Conservation (phyloP, 768 basidiomycete species). For the Austroboletus festivus region DNA sequence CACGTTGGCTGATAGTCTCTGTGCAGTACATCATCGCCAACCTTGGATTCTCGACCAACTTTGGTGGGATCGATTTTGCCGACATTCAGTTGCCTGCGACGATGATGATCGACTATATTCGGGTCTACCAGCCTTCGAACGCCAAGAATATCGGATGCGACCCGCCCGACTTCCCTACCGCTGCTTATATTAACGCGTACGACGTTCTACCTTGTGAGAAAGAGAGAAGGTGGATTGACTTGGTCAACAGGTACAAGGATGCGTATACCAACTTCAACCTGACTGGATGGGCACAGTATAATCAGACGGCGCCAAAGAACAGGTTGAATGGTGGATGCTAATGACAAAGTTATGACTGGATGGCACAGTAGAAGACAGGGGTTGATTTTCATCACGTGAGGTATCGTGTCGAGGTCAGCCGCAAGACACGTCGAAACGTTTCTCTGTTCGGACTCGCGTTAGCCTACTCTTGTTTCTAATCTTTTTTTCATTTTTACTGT, state of each 20-base stretch:
- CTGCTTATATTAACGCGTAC: conserved; percentile 69
- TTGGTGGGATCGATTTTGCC: conserved; percentile 61
- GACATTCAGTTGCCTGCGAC: conserved; percentile 51
- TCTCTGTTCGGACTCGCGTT: neutral
- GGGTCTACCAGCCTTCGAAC: conserved; percentile 63
- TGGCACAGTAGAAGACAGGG: no score
- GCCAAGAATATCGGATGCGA: conserved; percentile 61
- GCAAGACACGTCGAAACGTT: conserved; percentile 12
- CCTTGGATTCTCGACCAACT: conserved; percentile 65
- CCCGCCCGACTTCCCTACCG: conserved; percentile 70
- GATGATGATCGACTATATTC: conserved; percentile 79
- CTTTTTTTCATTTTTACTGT: conserved; percentile 1
- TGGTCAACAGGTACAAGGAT: conserved; percentile 35
- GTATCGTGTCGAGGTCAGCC: conserved; percentile 26
- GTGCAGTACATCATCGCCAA: conserved; percentile 65
- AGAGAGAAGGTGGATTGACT: neutral
- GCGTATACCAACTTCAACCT: conserved; percentile 44
- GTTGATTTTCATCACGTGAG: conserved; percentile 34
- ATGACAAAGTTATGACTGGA: no score
- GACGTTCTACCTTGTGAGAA: conserved; percentile 19
- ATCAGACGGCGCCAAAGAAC: conserved; percentile 62
- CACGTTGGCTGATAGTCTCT: conserved; percentile 1
- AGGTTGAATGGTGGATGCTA: conserved; percentile 32
- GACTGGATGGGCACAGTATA: conserved; percentile 46
- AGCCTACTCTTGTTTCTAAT: conserved; percentile 20